phyloP scores from a whole-genome alignment of 225 moss, liverwort and hornwort genomes.

The Anthoceros angustus region DNA sequence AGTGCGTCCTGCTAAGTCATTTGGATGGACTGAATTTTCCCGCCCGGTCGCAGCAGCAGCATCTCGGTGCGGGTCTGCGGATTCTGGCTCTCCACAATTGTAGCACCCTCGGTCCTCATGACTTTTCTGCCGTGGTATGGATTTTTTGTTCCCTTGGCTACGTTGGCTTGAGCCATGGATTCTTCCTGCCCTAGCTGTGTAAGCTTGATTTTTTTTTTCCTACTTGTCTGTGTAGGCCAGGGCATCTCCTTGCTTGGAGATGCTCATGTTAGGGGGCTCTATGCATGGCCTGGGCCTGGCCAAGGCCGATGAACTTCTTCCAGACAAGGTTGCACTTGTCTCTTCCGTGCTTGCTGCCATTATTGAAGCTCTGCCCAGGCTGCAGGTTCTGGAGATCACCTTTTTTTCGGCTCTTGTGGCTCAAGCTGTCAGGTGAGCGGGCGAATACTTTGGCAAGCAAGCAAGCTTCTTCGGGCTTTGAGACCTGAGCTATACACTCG shows the following conservation, averaged over 20 bases:
- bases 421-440: conserved; percentile 43
- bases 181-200: neutral
- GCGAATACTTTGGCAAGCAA: neutral
- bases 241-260: conserved; percentile 55
- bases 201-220: no score
- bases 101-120: conserved; percentile 32
- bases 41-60: conserved; percentile 11
- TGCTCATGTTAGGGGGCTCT: conserved; percentile 78
- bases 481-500: neutral
- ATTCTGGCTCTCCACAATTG: conserved; percentile 85
- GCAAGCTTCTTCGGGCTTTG: neutral
- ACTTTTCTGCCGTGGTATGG: conserved; percentile 48
- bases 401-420: conserved; percentile 50
- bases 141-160: neutral
- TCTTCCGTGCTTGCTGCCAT: conserved; percentile 32
- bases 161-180: neutral
- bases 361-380: conserved; percentile 33
- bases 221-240: conserved; percentile 24
- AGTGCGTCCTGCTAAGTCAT: conserved; percentile 61
- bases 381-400: conserved; percentile 71
- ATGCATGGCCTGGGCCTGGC: conserved; percentile 44
- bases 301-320: conserved; percentile 26
- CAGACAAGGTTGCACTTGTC: conserved; percentile 28
- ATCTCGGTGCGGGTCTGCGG: conserved; percentile 40
- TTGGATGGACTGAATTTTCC: conserved; percentile 46